These are phyloP conservation scores for Ganoderma lucidum DNA, from an alignment of 1,284 basidiomycete genomes.

Conservation along the genomic window DNA sequence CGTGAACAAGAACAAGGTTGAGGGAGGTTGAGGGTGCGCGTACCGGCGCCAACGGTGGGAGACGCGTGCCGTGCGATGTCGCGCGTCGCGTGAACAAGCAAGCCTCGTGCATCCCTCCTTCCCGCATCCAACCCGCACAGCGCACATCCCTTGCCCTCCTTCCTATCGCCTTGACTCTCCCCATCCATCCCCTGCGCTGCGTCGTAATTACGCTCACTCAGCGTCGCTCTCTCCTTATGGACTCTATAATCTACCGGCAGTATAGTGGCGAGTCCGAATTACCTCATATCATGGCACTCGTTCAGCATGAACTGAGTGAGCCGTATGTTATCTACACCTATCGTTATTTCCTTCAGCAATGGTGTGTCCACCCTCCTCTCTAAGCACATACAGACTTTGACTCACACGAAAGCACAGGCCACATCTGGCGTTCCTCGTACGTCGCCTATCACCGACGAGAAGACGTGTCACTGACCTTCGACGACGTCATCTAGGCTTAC, in stretches of 20 bases:
- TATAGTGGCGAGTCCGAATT: conserved; percentile 84
- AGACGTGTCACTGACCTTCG: conserved; percentile 18
- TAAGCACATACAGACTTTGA: conserved; percentile 2
- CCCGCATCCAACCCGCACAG: conserved; percentile 4
- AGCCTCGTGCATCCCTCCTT: conserved; percentile 16
- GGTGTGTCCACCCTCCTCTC: conserved; percentile 58
- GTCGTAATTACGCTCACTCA: conserved; percentile 5
- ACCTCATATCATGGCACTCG: conserved; percentile 82
- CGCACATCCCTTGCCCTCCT: background rate
- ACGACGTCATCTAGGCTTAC: conserved; percentile 56
- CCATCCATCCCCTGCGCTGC: conserved; percentile 10
- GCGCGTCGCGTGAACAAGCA: conserved; percentile 20
- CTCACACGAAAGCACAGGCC: conserved; percentile 67
- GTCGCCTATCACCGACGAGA: conserved; percentile 33
- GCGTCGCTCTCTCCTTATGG: conserved; percentile 43
- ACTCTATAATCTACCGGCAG: conserved; percentile 70
- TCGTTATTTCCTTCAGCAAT: conserved; percentile 93
- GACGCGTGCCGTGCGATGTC: conserved; percentile 28
- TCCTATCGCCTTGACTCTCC: conserved; percentile 21
- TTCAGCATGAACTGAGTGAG: conserved; percentile 94
- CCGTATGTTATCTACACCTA: conserved; percentile 96
- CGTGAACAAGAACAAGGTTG: conserved; percentile 19
- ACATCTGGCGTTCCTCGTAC: conserved; percentile 89
- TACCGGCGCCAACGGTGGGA: conserved; percentile 16
- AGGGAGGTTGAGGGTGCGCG: conserved; percentile 14